Evolutionary conservation across 2,329 filamentous ascomycete species (phyloP), one percentile per base, ranked within the genome.

Genomic region (Scedosporium aurantiacum): DNA sequence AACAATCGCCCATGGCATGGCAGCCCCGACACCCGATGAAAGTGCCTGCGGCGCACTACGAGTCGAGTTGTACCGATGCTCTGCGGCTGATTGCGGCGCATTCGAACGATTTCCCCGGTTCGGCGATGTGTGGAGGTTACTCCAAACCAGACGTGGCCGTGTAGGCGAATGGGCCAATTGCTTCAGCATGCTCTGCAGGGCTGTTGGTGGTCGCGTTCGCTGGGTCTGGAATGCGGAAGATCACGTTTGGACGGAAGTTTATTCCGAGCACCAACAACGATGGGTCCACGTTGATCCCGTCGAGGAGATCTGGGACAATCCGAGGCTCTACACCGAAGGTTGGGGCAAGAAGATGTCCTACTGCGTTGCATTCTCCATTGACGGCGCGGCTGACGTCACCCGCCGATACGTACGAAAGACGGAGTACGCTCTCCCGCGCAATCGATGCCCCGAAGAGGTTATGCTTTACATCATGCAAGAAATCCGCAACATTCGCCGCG

Each of bases 221-320:
- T 99, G 94, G 94, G 89, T 99, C 10, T 99, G 94, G 94, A 97
- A 97, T 68, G 88, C 89, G 32, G 94, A 97, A 74, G 94, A 97
- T 72, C 90, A 97, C 70, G 90, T 97, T 27, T 99, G 94, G 94
- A 96, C 92, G 1, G 94, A 97, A 69, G 88, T 97, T 14, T 99
- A 96, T 76, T 97, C 92, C 2, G 90, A 94, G 65, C 91, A 96
- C 74, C 88, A 93, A 70, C 87, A 89, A 72, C 85, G 91, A 71
- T 99, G 94, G 94, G 82, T 97, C n/a, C 93, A 97, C 67, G 91
- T 97, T 50, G 94, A 99, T 72, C 87, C 88, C 40, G 97, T 93
- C 70, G 94, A 97, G 72, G 93, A 93, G 70, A 86, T 90, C 1
- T 97, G 92, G 91, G 94, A 99, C 72, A 91, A 93, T 69, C 94